Evolutionary conservation across 2,329 filamentous ascomycete species (phyloP).

Genomic region (Chaetomium sp.): DNA sequence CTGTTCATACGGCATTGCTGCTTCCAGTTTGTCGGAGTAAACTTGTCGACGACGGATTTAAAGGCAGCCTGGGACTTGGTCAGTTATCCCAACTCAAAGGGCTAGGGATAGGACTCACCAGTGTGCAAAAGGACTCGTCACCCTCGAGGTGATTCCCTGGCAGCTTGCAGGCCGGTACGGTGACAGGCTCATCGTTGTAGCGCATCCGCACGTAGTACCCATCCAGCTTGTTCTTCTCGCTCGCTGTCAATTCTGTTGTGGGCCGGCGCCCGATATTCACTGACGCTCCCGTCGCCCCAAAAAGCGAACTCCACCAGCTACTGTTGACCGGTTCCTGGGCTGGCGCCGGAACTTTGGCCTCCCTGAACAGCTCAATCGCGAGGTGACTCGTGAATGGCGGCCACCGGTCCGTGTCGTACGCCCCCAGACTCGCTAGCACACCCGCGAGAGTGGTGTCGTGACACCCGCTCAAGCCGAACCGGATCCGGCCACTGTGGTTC

Average conservation of each 20-base stretch:
- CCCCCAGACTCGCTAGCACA: slow-evolving; percentile 75
- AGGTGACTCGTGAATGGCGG: slow-evolving; percentile 92
- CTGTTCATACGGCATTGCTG: slow-evolving; percentile 53
- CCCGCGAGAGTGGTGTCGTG: slow-evolving; percentile 92
- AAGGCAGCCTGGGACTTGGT: slow-evolving; percentile 68
- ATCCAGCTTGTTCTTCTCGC: slow-evolving; percentile 63
- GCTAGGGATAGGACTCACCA: slow-evolving; percentile 56
- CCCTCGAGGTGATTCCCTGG: slow-evolving; percentile 81
- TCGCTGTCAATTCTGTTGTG: slow-evolving; percentile 55
- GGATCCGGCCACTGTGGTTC: slow-evolving; percentile 52
- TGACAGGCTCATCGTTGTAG: slow-evolving; percentile 85
- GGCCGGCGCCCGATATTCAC: slow-evolving; percentile 63
- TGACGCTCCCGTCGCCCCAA: slow-evolving; percentile 41
- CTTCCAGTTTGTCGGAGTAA: slow-evolving; percentile 79
- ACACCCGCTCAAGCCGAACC: slow-evolving; percentile 80
- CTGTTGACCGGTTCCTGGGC: slow-evolving; percentile 33
- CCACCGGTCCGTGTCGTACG: slow-evolving; percentile 74
- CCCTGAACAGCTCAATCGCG: slow-evolving; percentile 84
- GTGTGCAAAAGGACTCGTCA: slow-evolving; percentile 86
- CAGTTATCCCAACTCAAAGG: not conserved
- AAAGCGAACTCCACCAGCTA: slow-evolving; percentile 42
- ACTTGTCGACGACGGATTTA: slow-evolving; percentile 89
- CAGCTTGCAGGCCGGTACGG: slow-evolving; percentile 76
- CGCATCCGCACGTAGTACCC: slow-evolving; percentile 86
- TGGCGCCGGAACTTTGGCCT: slow-evolving; percentile 40